These are phyloP conservation scores for Chytriomyces sp. DNA, from an alignment of 192 early-diverging fungal genomes.

Conservation along the genomic window DNA sequence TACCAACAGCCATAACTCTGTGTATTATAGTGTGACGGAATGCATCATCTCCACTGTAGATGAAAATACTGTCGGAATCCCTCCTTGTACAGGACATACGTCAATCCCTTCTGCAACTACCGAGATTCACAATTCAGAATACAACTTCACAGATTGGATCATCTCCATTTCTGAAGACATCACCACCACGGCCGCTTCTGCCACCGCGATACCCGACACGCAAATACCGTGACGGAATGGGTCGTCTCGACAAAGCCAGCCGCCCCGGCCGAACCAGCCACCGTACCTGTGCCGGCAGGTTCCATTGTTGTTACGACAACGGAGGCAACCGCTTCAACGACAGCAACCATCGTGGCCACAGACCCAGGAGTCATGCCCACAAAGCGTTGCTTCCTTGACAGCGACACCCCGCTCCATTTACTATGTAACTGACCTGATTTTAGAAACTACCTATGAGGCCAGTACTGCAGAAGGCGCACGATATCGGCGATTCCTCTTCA, in stretches of 20 bases:
- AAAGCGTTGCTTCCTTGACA: neutral
- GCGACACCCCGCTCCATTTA: neutral
- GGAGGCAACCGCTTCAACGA: neutral
- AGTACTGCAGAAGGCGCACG: neutral
- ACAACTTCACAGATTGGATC: too few relatives aligned
- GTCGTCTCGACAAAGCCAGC: neutral
- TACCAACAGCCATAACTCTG: neutral
- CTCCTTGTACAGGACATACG: too few relatives aligned
- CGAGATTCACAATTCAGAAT: too few relatives aligned
- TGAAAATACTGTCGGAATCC: too few relatives aligned
- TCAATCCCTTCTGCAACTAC: too few relatives aligned
- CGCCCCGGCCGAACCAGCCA: neutral
- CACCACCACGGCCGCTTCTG: too few relatives aligned
- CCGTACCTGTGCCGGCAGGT: neutral
- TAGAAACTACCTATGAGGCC: neutral
- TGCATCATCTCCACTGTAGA: too few relatives aligned
- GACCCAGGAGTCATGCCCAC: neutral
- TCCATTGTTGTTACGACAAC: neutral
- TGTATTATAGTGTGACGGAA: too few relatives aligned
- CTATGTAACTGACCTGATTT: constrained; percentile 9
- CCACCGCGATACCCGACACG: too few relatives aligned
- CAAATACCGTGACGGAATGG: constrained; percentile 30
- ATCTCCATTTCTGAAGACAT: too few relatives aligned
- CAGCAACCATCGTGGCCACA: neutral
- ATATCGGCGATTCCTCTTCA: neutral